Evolutionary conservation across 306 rosid species (phyloP).

Genomic region (Fragaria iinumae): DNA sequence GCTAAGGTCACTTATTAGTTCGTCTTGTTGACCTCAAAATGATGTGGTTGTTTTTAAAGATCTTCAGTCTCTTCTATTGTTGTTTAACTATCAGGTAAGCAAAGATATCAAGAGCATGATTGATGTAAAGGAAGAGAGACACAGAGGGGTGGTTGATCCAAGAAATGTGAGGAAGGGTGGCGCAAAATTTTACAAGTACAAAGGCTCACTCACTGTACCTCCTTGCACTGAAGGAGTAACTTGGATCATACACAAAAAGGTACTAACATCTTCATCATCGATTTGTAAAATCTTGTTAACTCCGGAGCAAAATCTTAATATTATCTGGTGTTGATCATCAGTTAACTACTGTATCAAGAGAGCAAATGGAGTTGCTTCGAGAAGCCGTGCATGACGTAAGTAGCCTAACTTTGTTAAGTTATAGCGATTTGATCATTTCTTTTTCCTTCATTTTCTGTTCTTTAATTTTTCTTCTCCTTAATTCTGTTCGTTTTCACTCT

Average conservation of each 20-base stretch:
- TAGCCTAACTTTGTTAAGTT: neutral
- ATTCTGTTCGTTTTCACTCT: neutral
- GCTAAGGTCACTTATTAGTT: neutral
- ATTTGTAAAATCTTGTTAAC: neutral
- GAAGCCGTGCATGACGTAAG: constrained; percentile 34
- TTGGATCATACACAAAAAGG: constrained; percentile 40
- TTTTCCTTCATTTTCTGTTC: neutral
- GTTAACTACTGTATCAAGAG: constrained; percentile 29
- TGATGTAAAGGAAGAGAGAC: constrained; percentile 4
- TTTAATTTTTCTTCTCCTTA: neutral
- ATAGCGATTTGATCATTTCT: too few relatives aligned
- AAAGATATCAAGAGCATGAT: constrained; percentile 14
- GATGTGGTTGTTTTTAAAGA: neutral
- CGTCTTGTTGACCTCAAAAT: neutral
- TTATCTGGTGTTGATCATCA: neutral
- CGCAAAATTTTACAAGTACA: constrained; percentile 24
- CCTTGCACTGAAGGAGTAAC: constrained; percentile 46
- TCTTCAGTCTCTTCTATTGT: neutral
- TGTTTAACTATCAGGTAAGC: constrained; percentile 19
- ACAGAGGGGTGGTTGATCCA: constrained; percentile 27
- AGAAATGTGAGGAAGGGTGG: constrained; percentile 10
- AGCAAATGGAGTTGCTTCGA: constrained; percentile 31
- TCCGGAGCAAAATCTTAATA: neutral
- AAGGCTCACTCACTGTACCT: constrained; percentile 44
- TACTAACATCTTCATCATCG: neutral